Evolutionary conservation across 345 rosid genomes (phyloP).

Genomic region (Brassica carinata): DNA sequence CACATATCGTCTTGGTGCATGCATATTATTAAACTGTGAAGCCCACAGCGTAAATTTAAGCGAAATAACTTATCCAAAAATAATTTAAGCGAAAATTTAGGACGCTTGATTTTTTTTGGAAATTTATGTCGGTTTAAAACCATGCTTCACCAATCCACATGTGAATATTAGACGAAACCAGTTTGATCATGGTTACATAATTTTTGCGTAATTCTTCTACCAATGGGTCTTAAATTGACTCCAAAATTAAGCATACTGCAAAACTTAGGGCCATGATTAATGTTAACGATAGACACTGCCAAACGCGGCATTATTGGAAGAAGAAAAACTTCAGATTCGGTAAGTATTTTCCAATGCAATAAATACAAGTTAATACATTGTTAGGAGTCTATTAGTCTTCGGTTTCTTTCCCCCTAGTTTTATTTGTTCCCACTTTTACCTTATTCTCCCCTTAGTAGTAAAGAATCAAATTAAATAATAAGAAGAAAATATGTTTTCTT

Average conservation of each 20-base stretch:
- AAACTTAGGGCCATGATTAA: conserved; percentile 11
- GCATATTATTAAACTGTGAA: background rate
- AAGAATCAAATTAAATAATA: background rate
- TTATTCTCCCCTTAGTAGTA: background rate
- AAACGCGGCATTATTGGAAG: conserved; percentile 8
- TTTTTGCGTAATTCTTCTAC: background rate
- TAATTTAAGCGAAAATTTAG: background rate
- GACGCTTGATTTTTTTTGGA: background rate
- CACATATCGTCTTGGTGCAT: background rate
- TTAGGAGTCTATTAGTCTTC: conserved; percentile 14
- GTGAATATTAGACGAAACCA: background rate
- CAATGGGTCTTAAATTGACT: conserved; percentile 3
- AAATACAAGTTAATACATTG: conserved; percentile 24
- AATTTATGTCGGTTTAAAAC: background rate
- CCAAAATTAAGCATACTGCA: conserved; percentile 19
- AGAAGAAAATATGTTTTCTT: background rate
- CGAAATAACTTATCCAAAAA: background rate
- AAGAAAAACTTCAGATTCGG: conserved; percentile 3
- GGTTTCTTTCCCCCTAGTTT: conserved; percentile 2
- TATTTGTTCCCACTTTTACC: background rate
- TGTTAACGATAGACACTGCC: conserved; percentile 17
- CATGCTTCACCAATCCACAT: background rate
- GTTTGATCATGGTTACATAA: background rate
- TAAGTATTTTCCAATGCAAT: conserved; percentile 21
- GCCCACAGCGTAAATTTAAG: background rate